Percentiles rank a stretch among this genome's conserved stretches.
These are phyloP conservation scores for Cymbopogon flexuosus DNA, from an alignment of 202 grass and related monocot species.

Conservation along the genomic window DNA sequence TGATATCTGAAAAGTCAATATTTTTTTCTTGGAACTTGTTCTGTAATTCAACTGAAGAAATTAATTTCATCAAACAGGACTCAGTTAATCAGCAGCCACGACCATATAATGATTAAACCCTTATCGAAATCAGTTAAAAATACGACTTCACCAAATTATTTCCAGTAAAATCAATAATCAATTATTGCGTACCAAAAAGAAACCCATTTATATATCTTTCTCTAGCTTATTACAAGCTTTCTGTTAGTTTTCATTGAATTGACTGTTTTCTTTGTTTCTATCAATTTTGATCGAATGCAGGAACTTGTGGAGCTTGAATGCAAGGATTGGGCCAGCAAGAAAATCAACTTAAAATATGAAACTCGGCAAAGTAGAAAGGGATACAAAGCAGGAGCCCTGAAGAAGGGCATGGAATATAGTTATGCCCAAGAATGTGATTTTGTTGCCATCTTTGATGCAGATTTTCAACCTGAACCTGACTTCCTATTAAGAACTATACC, in stretches of 20 bases:
- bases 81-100: not conserved
- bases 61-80: not conserved
- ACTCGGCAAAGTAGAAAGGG: constrained; percentile 58
- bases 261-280: not conserved
- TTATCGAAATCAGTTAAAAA: not conserved
- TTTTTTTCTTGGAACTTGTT: not conserved
- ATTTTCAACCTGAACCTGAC: constrained; percentile 76
- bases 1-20: not conserved
- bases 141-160: not conserved
- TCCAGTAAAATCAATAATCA: not conserved
- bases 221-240: not conserved
- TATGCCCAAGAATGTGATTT: constrained; percentile 66
- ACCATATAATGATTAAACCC: not conserved
- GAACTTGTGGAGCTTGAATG: constrained; percentile 69
- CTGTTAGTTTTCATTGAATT: not conserved
- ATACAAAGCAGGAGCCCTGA: constrained; percentile 77
- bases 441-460: constrained; percentile 76
- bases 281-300: constrained; percentile 41
- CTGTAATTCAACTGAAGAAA: not conserved
- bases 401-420: constrained; percentile 59
- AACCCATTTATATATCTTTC: not conserved
- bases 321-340: constrained; percentile 51
- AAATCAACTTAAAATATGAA: constrained; percentile 63
- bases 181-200: not conserved
- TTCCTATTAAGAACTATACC: constrained; percentile 74